A percentile compares a stretch with the other conserved stretches of the same genome.
phyloP scores from a whole-genome alignment of 1,284 basidiomycete species.

The Puccinia polysora region DNA sequence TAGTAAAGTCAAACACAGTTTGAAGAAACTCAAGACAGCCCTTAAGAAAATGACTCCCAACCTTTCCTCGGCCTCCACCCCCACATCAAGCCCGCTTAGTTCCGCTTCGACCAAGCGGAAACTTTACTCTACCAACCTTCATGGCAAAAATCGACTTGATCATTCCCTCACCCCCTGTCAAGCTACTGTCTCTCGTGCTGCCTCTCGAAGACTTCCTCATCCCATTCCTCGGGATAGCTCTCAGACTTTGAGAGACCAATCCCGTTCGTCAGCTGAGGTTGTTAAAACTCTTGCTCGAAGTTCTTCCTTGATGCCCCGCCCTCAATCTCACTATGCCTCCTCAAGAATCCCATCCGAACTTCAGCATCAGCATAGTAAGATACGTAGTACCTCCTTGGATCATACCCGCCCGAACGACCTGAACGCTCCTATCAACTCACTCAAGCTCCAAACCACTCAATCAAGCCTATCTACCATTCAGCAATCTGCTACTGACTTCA shows the following conservation, averaged over 20 bases:
- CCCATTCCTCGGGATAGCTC: slow-evolving; percentile 11
- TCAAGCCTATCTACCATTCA: slow-evolving; percentile 20
- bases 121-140: slow-evolving; percentile 21
- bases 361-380: not conserved
- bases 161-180: not conserved
- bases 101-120: slow-evolving; percentile 10
- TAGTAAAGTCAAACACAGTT: slow-evolving; percentile 31
- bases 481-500: not conserved
- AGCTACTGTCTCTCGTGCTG: slow-evolving; percentile 29
- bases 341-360: not conserved
- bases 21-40: slow-evolving; percentile 43
- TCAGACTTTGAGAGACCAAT: not conserved
- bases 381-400: slow-evolving; percentile 37
- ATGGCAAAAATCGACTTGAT: not conserved
- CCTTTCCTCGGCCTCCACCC: slow-evolving; percentile 9
- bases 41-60: slow-evolving; percentile 38
- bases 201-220: slow-evolving; percentile 31
- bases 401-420: slow-evolving; percentile 2
- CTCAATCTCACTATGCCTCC: slow-evolving; percentile 4
- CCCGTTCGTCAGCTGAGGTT: slow-evolving; percentile 8
- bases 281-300: slow-evolving; percentile 10
- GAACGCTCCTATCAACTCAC: not conserved
- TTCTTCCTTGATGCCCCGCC: slow-evolving; percentile 8
- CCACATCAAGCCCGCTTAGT: not conserved
- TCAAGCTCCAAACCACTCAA: not conserved